Conservation (phyloP, 192 early-diverging fungal species). For the Oehlia diaphana region DNA sequence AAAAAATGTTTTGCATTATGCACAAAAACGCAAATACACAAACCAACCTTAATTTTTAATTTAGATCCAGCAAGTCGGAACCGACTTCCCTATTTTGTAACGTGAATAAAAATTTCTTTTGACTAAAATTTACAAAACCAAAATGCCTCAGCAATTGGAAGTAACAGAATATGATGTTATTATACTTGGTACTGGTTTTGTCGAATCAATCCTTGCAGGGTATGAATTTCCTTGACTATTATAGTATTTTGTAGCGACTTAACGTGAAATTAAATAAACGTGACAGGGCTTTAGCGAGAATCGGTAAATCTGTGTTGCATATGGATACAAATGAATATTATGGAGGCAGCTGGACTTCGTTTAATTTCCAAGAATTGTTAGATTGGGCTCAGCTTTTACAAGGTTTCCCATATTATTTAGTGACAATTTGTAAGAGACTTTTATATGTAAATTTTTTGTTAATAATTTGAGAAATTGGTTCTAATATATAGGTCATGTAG, state of each 20-base stretch:
- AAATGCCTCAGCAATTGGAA: conserved; percentile 34
- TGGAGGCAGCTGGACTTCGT: conserved; percentile 67
- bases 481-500: background rate
- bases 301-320: conserved; percentile 73
- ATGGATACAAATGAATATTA: conserved; percentile 81
- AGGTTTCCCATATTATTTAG: conserved; percentile 20
- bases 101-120: background rate
- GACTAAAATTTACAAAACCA: background rate
- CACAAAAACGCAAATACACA: background rate
- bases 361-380: conserved; percentile 54
- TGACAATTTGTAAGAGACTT: background rate
- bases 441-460: background rate
- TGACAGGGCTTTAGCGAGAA: conserved; percentile 61
- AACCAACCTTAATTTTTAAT: background rate
- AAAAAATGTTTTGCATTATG: no score
- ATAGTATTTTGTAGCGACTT: background rate
- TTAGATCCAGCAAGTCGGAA: background rate
- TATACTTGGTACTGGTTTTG: conserved; percentile 84
- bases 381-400: conserved; percentile 38
- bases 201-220: conserved; percentile 80
- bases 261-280: background rate
- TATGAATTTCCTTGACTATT: conserved; percentile 32
- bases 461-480: background rate
- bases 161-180: conserved; percentile 70
- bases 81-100: background rate